Evolutionary conservation across 805 yeast genomes (phyloP).

Genomic region (Ogataea minuta): DNA sequence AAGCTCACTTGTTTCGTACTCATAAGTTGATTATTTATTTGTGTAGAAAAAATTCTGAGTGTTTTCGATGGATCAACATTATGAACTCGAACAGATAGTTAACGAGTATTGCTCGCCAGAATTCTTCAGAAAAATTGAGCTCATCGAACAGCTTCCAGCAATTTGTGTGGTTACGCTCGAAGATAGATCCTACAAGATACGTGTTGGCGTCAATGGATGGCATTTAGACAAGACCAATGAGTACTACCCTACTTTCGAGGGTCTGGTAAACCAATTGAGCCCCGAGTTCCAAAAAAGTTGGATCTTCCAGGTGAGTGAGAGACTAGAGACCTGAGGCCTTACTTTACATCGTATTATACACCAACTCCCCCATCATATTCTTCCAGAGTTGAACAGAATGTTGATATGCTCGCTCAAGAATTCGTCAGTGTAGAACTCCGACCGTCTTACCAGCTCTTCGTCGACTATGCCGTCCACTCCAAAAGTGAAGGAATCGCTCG

Average conservation of each 20-base stretch:
- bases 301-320: conserved; percentile 17
- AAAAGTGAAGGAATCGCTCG: conserved; percentile 60
- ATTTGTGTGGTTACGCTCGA: conserved; percentile 20
- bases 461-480: conserved; percentile 42
- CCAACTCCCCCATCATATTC: conserved; percentile 36
- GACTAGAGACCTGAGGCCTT: conserved; percentile 3
- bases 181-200: conserved; percentile 10
- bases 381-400: conserved; percentile 60
- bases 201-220: conserved; percentile 31
- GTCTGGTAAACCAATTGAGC: conserved; percentile 22
- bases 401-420: conserved; percentile 76
- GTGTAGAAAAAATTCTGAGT: background rate
- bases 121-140: conserved; percentile 9
- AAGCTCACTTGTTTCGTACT: conserved; percentile 23
- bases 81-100: conserved; percentile 17
- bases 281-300: conserved; percentile 18
- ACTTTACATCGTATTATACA: conserved; percentile 8
- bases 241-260: conserved; percentile 32
- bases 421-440: conserved; percentile 79
- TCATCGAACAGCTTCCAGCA: background rate
- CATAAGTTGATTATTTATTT: conserved; percentile 7
- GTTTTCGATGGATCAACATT: conserved; percentile 12
- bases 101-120: conserved; percentile 13
- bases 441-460: conserved; percentile 84
- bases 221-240: conserved; percentile 9